phyloP scores from a whole-genome alignment of 148 eudicot genomes.

The Heliamphora exappendiculata region DNA sequence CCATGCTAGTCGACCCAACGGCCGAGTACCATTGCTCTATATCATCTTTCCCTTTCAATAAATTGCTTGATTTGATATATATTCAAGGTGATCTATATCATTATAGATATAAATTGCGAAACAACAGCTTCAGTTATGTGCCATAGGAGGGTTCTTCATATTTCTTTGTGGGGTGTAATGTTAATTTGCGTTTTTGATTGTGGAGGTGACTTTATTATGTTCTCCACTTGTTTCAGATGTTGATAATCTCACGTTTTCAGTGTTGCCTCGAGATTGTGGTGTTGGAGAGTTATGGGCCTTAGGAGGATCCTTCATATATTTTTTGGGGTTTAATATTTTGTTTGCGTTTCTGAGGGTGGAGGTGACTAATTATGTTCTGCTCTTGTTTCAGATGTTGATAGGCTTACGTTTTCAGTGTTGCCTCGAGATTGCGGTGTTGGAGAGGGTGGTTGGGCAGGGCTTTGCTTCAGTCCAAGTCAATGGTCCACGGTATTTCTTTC shows the following conservation, averaged over 20 bases:
- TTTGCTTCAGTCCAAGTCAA: conserved; percentile 61
- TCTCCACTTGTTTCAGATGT: conserved; percentile 28
- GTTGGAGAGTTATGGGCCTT: conserved; percentile 61
- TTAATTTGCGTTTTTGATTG: neutral
- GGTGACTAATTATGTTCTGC: neutral
- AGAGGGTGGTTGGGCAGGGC: conserved; percentile 82
- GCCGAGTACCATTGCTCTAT: neutral
- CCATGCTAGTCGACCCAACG: neutral
- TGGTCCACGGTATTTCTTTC: conserved; percentile 48
- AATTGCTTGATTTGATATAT: neutral
- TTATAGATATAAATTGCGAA: neutral
- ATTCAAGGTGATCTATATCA: neutral
- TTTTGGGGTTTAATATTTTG: neutral
- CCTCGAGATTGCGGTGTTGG: conserved; percentile 67
- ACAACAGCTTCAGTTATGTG: neutral
- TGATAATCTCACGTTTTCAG: conserved; percentile 42
- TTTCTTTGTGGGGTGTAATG: neutral
- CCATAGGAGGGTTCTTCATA: no score
- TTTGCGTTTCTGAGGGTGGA: neutral
- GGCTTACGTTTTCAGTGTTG: conserved; percentile 39
- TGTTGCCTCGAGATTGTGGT: conserved; percentile 55
- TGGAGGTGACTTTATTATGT: neutral
- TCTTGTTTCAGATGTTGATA: conserved; percentile 39
- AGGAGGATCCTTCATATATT: neutral
- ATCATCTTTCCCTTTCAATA: neutral